Base-by-base conservation (phyloP, 768 basidiomycete genomes). In the Pisolithus tinctorius region DNA sequence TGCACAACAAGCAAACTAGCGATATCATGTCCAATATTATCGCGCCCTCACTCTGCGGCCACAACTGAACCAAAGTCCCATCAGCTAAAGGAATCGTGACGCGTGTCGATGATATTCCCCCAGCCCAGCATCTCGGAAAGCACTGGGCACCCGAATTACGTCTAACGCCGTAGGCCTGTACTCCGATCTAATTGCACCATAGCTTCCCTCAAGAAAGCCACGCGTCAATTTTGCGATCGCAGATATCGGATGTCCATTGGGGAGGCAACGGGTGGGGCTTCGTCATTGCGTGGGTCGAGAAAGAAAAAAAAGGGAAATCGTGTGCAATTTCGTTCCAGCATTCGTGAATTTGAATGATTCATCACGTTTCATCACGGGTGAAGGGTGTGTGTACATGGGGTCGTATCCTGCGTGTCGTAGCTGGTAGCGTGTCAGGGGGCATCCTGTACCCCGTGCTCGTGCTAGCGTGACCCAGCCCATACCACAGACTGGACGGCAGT, bases 341-440 rank as follows among this genome's bases (percentile, higher is more conserved):
- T 67, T 68, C 65, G 63, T 69, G 69, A 64, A 34, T 34, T 70
- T 67, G 70, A 69, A 67, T 51, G 45, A 49, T 63, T 69, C 64
- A 56, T 55, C 27, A 45, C 43, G 26, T 45, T 45, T 45, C 43
- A 45, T 67, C 58, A 55, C 57, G 69, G 64, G 60, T 69, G 38
- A 43, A 57, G 17, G 37, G 23, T 51, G 34, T 68, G 62, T 61
- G 63, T 39, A 55, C 63, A 61, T 63, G 66, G 58, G 59, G 56
- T 66, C 58, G 59, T 68, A 48, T 56, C 63, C 62, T 65, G 58
- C 58, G 55, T 53, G 47, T 50, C 60, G 63, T 49, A 56, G 52
- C 55, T 54, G 52, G 49, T 45, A 54, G 45, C 42, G 39, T 48
- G 38, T 44, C 26, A 53, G 26, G 45, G 47, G 11, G 40, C 43